Evolutionary conservation across 1,139 yeast genomes (phyloP), one percentile per base, ranked within the genome.

Genomic region (Yamadazyma dendronema): DNA sequence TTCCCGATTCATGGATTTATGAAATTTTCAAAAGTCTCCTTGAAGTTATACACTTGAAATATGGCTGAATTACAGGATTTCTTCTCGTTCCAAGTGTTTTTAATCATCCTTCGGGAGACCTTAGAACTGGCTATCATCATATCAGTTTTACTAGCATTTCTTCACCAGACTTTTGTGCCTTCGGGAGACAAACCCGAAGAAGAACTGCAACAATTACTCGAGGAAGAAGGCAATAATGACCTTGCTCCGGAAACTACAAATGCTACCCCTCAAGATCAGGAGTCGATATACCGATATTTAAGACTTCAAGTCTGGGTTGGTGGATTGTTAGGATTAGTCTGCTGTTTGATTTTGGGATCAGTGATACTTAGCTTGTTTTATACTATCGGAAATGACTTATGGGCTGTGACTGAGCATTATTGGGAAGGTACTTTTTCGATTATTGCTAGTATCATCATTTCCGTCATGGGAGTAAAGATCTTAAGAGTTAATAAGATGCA

Each of bases 401-500:
- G 76, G 76, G 42, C 73, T 0, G 49, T 62, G 1, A 56, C 74
- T 3, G 75, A 70, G 44, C 75, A 70, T 46, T 69, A 69, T 41
- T 70, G 75, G 75, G 75, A 69, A 45, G 74, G 74, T 1, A 54
- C 63, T 1, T 70, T 70, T 38, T 68, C 74, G 2, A 66, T 70
- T 3, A 31, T 68, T 16, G 74, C 76, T 28, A 65, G 73, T 45
- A 44, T 67, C 5, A 67, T 70, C 32, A 70, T 70, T 14, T 67
- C 75, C 1, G 57, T 65, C 4, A 70, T 70, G 76, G 76, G 75
- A 1, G 48, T 67, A 15, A 67, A 69, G 39, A 65, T 70, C 11
- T 54, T 70, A 24, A 52, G 75, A 26, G 72, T 70, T 17, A 66
- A 58, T 40, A 63, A 57, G 36, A 79, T 88, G 88, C 87, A 86